Conservation (phyloP, 1,284 basidiomycete genomes). For the Peniophora sp. region DNA sequence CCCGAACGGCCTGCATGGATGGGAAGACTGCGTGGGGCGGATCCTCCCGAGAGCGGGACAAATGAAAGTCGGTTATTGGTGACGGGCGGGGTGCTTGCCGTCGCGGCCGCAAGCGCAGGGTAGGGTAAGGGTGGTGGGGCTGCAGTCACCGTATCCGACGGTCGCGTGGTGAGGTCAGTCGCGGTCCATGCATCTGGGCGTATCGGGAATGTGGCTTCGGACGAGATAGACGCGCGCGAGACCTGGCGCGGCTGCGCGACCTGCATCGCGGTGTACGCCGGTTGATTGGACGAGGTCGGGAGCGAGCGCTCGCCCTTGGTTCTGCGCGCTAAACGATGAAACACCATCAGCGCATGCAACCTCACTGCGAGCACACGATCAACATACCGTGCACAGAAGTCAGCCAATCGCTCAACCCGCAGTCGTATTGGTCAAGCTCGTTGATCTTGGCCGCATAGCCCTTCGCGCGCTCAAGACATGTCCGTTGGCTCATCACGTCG, state of each 20-base stretch:
- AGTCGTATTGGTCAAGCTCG: slow-evolving; percentile 70
- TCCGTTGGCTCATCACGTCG: slow-evolving; percentile 57
- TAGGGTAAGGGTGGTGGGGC: slow-evolving; percentile 71
- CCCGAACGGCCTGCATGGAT: slow-evolving; percentile 29
- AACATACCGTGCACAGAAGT: slow-evolving; percentile 47
- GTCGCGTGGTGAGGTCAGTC: slow-evolving; percentile 56
- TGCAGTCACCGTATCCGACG: slow-evolving; percentile 34
- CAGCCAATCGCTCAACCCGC: slow-evolving; percentile 77
- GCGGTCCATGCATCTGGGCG: slow-evolving; percentile 69
- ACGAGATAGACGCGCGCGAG: slow-evolving; percentile 62
- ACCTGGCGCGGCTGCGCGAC: slow-evolving; percentile 45
- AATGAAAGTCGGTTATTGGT: slow-evolving; percentile 16
- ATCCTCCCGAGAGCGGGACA: slow-evolving; percentile 12
- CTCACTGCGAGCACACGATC: background rate
- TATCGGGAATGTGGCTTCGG: slow-evolving; percentile 70
- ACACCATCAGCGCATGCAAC: no score
- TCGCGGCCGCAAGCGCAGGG: slow-evolving; percentile 41
- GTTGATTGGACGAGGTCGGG: slow-evolving; percentile 11
- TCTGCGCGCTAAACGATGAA: no score
- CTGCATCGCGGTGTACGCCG: slow-evolving; percentile 18
- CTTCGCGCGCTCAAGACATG: slow-evolving; percentile 62
- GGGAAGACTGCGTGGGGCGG: background rate
- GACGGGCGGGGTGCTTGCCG: slow-evolving; percentile 5
- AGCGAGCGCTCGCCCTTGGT: background rate
- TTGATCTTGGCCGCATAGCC: slow-evolving; percentile 82